Base-by-base conservation (phyloP, 2,329 filamentous ascomycete species). In the Periconia macrospinosa region DNA sequence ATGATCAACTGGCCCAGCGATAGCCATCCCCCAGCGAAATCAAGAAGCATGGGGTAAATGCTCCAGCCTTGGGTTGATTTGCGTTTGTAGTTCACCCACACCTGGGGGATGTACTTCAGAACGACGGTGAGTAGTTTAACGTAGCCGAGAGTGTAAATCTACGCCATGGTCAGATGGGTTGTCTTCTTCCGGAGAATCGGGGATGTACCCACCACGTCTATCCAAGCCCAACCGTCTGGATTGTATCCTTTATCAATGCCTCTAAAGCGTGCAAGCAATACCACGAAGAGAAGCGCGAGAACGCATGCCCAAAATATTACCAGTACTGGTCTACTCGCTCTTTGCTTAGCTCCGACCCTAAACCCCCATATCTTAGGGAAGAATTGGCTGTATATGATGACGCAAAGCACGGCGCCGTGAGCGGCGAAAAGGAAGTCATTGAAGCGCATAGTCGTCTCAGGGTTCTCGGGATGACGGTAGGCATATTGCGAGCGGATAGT, bases 381-480 rank as follows among this genome's bases (percentile, higher is more conserved):
- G 66, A 95, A 89, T 73, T 97, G 93, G 46, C 86, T 89, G 56
- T 89, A 87, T n/a, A 86, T 85, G 51, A 97, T 71, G 42, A 84
- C 64, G 63, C 87, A 91, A 58, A 96, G 76, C 10, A 92, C 58
- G 15, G 91, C 79, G 33, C 89, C 93, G 76, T 97, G 92, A 2
- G 85, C 78, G 15, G 92, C 92, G 72, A 97, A 97, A 14, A 86
- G 84, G 54, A 97, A 82, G 76, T 99, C 94, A 76, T 97, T 97
- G 75, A 91, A 84, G 51, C 89, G 86, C 30, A 96, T 92, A 1
- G 92, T 94, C 2, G 93, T 91, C 42, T 88, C 84, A 8, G 90
- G 86, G 5, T 87, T 86, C 44, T 83, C 74, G 2, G 84, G 85
- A 73, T 97, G 86, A 55, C 94, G 86, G 17, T 83, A 81, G 19